phyloP scores from a whole-genome alignment of 305 asterid genomes.

The Stenogyne calaminthoides region DNA sequence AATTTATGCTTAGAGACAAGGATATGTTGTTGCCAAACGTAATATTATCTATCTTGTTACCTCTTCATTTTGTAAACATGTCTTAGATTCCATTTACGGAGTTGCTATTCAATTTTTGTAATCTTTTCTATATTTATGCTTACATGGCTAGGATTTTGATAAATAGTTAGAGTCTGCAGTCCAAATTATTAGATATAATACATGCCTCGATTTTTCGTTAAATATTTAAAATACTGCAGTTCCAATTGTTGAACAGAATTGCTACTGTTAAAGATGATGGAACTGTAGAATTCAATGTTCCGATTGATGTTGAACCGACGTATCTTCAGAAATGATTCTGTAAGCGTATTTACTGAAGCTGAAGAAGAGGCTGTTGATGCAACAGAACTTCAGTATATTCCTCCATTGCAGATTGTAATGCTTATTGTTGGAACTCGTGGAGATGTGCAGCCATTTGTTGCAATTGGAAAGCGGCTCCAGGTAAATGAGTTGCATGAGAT shows the following conservation, averaged over 20 bases:
- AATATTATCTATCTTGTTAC: not conserved
- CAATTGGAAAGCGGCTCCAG: slow-evolving; percentile 78
- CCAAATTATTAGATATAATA: slow-evolving; percentile 47
- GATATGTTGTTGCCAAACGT: not conserved
- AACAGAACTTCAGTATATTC: slow-evolving; percentile 63
- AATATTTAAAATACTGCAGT: slow-evolving; percentile 77
- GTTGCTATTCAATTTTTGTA: slow-evolving; percentile 1
- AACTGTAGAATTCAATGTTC: slow-evolving; percentile 91
- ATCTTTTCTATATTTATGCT: slow-evolving; percentile 16
- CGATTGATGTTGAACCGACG: slow-evolving; percentile 66
- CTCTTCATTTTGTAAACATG: not conserved
- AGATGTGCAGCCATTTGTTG: slow-evolving; percentile 96
- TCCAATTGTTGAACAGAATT: slow-evolving; percentile 85
- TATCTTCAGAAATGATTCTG: slow-evolving; percentile 47
- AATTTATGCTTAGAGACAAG: not conserved
- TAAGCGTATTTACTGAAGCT: slow-evolving; percentile 41
- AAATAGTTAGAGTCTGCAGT: slow-evolving; percentile 35
- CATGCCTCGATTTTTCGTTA: slow-evolving; percentile 39
- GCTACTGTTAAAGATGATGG: slow-evolving; percentile 93
- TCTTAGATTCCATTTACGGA: slow-evolving; percentile 3
- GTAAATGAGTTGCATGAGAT: slow-evolving; percentile 38
- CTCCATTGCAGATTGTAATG: slow-evolving; percentile 77
- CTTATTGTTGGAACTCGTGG: slow-evolving; percentile 96
- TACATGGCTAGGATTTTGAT: slow-evolving; percentile 26
- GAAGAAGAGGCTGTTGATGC: slow-evolving; percentile 69